Conservation (phyloP, 1,284 basidiomycete species). For the Chalciporus sp. region DNA sequence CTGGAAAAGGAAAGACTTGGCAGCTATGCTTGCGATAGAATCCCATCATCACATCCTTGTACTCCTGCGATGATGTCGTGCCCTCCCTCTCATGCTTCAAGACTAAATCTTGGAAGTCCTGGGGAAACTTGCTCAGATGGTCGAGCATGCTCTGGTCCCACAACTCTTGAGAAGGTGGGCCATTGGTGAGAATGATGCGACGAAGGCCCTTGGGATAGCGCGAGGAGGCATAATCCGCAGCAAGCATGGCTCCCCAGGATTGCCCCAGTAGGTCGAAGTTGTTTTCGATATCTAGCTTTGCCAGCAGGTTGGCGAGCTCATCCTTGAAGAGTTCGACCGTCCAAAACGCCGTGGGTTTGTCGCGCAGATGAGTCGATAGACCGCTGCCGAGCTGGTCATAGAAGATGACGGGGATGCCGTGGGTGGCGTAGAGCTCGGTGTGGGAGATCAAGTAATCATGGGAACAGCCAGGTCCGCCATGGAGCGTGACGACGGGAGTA, state of each 20-base stretch:
- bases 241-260: no score
- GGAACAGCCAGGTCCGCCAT: constrained; percentile 16
- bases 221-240: constrained; percentile 10
- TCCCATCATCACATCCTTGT: constrained; percentile 20
- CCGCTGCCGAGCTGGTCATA: no score
- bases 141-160: constrained; percentile 23
- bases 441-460: constrained; percentile 12
- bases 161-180: constrained; percentile 20
- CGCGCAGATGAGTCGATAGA: no score
- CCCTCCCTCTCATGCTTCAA: constrained; percentile 29
- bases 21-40: constrained; percentile 27
- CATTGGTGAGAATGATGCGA: constrained; percentile 31
- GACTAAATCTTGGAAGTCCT: constrained; percentile 20
- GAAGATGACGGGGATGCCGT: constrained; percentile 15
- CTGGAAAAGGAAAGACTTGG: constrained; percentile 16
- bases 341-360: no score
- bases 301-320: no score
- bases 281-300: no score
- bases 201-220: constrained; percentile 25
- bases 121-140: constrained; percentile 21
- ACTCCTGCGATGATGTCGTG: constrained; percentile 26
- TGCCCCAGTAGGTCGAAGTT: no score
- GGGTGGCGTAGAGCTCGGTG: constrained; percentile 4
- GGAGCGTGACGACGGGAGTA: constrained; percentile 36
- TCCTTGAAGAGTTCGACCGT: no score